These are phyloP conservation scores for Cyclotella baltica DNA, from an alignment of 108 stramenopile genomes.

Conservation along the genomic window DNA sequence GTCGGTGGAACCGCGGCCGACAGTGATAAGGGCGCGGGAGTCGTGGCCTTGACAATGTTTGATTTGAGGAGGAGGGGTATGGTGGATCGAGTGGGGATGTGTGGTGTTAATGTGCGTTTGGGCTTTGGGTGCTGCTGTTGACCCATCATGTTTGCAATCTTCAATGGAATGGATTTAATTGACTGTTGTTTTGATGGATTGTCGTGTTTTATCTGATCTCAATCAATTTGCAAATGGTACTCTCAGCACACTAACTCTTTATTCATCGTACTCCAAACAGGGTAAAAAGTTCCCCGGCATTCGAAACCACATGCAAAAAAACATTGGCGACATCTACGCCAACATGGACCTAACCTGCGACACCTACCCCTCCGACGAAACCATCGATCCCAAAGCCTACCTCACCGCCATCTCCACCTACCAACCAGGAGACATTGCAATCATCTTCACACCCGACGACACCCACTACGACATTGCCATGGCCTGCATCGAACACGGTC, in stretches of 20 bases:
- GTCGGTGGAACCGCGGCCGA: constrained; percentile 88
- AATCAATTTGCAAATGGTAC: too few relatives aligned
- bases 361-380: constrained; percentile 92
- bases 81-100: constrained; percentile 91
- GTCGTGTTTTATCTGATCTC: background rate
- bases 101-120: constrained; percentile 93
- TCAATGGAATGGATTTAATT: background rate
- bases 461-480: constrained; percentile 98
- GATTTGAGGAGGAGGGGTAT: constrained; percentile 91
- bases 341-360: constrained; percentile 93
- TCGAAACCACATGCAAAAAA: constrained; percentile 91
- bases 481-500: constrained; percentile 86
- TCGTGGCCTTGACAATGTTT: constrained; percentile 97
- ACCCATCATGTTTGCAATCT: background rate
- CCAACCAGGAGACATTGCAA: constrained; percentile 90
- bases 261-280: too few relatives aligned
- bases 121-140: background rate
- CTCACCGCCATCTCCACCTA: constrained; percentile 71
- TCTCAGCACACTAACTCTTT: too few relatives aligned
- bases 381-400: constrained; percentile 89
- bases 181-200: too few relatives aligned
- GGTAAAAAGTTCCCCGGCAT: constrained; percentile 98
- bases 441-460: constrained; percentile 99
- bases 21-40: constrained; percentile 99
- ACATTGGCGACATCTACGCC: constrained; percentile 92